phyloP scores from a whole-genome alignment of 352 stramenopile genomes.

The Phytophthora crassamura region DNA sequence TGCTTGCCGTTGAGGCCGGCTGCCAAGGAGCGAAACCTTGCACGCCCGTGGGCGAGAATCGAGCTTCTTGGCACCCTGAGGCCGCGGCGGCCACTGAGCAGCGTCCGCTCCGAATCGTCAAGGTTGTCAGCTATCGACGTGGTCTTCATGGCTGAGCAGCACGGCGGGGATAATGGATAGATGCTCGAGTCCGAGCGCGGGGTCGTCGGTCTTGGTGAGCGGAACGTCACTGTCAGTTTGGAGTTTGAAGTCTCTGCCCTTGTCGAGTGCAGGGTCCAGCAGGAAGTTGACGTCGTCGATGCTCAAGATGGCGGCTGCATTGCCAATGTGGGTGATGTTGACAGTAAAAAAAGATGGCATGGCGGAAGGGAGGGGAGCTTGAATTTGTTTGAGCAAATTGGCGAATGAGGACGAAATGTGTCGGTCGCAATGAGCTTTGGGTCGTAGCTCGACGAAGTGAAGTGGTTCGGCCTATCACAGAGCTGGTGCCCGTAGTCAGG shows the following conservation, averaged over 20 bases:
- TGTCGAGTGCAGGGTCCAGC: constrained; percentile 41
- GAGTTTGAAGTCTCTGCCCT: constrained; percentile 22
- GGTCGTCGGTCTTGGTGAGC: constrained; percentile 29
- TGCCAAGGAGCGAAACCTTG: constrained; percentile 41
- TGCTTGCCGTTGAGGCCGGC: constrained; percentile 35
- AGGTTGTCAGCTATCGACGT: constrained; percentile 53
- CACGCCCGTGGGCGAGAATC: constrained; percentile 45
- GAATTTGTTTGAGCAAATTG: constrained; percentile 5
- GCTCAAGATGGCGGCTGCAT: constrained; percentile 41
- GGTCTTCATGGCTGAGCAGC: constrained; percentile 50
- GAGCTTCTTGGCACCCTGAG: constrained; percentile 49
- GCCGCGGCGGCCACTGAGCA: constrained; percentile 50
- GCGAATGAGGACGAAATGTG: no score
- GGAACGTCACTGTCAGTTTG: background rate
- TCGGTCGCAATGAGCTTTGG: no score
- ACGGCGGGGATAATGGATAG: constrained; percentile 42
- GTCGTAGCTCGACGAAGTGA: no score
- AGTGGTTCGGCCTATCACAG: no score
- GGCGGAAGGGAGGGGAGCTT: background rate
- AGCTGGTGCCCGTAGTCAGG: no score
- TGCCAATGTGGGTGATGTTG: constrained; percentile 49
- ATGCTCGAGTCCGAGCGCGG: constrained; percentile 35
- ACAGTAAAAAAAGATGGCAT: constrained; percentile 33
- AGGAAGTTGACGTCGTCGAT: constrained; percentile 57
- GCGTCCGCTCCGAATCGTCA: constrained; percentile 35